Conservation (phyloP, 2,329 filamentous ascomycete genomes). For the Stenocarpella maydis region DNA sequence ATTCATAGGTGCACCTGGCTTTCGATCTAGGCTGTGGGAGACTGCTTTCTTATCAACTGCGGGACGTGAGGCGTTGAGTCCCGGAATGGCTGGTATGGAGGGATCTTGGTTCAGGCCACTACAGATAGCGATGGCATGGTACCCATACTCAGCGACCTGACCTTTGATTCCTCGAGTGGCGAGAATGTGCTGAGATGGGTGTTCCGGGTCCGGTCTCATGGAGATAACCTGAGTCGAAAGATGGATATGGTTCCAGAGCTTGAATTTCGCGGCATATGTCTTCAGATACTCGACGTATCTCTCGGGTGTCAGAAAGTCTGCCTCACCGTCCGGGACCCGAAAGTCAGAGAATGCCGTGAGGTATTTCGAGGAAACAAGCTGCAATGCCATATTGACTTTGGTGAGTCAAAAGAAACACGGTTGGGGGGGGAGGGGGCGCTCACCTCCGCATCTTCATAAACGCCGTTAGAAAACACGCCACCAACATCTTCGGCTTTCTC, state of each 20-base stretch:
- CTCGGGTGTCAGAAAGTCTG: slow-evolving; percentile 47
- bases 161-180: background rate
- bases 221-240: slow-evolving; percentile 43
- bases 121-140: slow-evolving; percentile 50
- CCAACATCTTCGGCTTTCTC: slow-evolving; percentile 51
- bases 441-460: slow-evolving; percentile 55
- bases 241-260: slow-evolving; percentile 45
- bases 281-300: slow-evolving; percentile 48
- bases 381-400: background rate
- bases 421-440: background rate
- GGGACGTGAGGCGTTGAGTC: background rate
- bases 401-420: background rate
- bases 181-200: slow-evolving; percentile 3
- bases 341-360: slow-evolving; percentile 57
- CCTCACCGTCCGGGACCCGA: slow-evolving; percentile 44
- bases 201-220: slow-evolving; percentile 22
- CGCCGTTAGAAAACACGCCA: slow-evolving; percentile 52
- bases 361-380: slow-evolving; percentile 54
- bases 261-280: slow-evolving; percentile 46
- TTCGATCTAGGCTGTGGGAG: no score
- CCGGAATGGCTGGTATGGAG: slow-evolving; percentile 43
- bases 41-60: background rate
- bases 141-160: background rate
- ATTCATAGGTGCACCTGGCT: background rate
- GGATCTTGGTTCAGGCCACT: slow-evolving; percentile 48